phyloP scores from a whole-genome alignment of 768 basidiomycete species.

The Infundibulicybe gibba region DNA sequence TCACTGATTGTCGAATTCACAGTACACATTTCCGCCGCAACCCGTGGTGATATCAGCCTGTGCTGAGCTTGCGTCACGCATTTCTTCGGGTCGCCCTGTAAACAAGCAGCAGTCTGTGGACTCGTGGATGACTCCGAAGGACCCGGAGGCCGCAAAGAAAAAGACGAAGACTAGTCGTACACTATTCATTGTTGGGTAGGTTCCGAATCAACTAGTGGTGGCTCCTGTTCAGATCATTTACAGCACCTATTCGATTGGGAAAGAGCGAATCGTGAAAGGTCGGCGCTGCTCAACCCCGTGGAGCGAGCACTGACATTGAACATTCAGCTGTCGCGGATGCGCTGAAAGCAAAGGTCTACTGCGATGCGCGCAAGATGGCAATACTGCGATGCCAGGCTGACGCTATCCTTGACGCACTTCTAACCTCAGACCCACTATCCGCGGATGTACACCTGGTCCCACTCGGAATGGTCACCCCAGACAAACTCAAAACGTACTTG shows the following conservation, averaged over 20 bases:
- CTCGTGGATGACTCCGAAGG: slow-evolving; percentile 40
- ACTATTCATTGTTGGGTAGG: slow-evolving; percentile 74
- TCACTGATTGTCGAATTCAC: slow-evolving; percentile 1
- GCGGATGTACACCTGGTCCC: slow-evolving; percentile 88
- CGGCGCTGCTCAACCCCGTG: slow-evolving; percentile 1
- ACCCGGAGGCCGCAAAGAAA: slow-evolving; percentile 28
- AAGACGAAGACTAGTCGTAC: slow-evolving; percentile 28
- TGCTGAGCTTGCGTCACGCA: slow-evolving; percentile 68
- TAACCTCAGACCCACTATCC: slow-evolving; percentile 72
- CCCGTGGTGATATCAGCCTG: slow-evolving; percentile 93
- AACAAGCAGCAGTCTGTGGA: slow-evolving; percentile 38
- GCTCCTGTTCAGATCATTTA: neutral
- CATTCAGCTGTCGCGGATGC: slow-evolving; percentile 77
- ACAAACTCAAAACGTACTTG: slow-evolving; percentile 74
- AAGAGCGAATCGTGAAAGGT: slow-evolving; percentile 98
- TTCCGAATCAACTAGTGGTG: neutral
- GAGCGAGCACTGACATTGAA: slow-evolving; percentile 1
- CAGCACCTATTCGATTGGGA: slow-evolving; percentile 96
- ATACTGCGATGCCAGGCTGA: slow-evolving; percentile 86
- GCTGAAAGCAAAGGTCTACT: slow-evolving; percentile 80
- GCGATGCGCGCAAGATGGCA: slow-evolving; percentile 78
- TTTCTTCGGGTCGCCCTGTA: slow-evolving; percentile 40
- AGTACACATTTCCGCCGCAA: slow-evolving; percentile 96
- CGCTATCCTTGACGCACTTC: slow-evolving; percentile 70
- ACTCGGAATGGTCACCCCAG: slow-evolving; percentile 67